phyloP scores from a whole-genome alignment of 306 rosid genomes.

The Trifolium repens region DNA sequence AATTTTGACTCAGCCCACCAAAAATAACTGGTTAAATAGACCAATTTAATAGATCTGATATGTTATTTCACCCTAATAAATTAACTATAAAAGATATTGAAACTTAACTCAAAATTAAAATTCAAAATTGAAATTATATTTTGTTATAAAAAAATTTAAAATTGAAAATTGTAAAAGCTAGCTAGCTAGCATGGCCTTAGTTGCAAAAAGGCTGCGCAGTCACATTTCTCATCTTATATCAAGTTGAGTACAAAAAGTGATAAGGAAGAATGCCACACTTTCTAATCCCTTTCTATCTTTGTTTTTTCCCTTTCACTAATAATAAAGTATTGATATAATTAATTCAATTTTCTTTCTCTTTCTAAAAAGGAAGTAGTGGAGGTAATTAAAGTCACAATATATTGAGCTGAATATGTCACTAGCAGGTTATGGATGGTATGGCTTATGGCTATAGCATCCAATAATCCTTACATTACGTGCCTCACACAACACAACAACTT shows the following conservation, averaged over 20 bases:
- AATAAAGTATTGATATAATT: not conserved
- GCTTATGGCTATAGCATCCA: slow-evolving; percentile 33
- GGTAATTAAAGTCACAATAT: not conserved
- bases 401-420: slow-evolving; percentile 26
- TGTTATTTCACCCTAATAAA: too few species aligned
- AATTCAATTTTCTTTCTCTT: not conserved
- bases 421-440: slow-evolving; percentile 33
- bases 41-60: too few species aligned
- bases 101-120: too few species aligned
- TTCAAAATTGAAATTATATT: too few species aligned
- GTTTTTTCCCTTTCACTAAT: not conserved
- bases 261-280: slow-evolving; percentile 45
- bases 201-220: slow-evolving; percentile 45
- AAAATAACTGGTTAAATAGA: too few species aligned
- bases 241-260: slow-evolving; percentile 38
- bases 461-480: slow-evolving; percentile 56
- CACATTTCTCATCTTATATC: slow-evolving; percentile 30
- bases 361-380: slow-evolving; percentile 39
- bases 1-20: too few species aligned
- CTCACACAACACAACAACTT: slow-evolving; percentile 56
- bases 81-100: too few species aligned
- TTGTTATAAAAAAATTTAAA: too few species aligned
- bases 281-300: slow-evolving; percentile 21
- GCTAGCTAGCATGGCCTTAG: slow-evolving; percentile 28
- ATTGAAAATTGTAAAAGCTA: not conserved